A percentile compares a stretch with the other conserved stretches of the same genome.
These are phyloP conservation scores for Phoenix dactylifera DNA, from an alignment of 176 grass and related monocot species.

Conservation along the genomic window DNA sequence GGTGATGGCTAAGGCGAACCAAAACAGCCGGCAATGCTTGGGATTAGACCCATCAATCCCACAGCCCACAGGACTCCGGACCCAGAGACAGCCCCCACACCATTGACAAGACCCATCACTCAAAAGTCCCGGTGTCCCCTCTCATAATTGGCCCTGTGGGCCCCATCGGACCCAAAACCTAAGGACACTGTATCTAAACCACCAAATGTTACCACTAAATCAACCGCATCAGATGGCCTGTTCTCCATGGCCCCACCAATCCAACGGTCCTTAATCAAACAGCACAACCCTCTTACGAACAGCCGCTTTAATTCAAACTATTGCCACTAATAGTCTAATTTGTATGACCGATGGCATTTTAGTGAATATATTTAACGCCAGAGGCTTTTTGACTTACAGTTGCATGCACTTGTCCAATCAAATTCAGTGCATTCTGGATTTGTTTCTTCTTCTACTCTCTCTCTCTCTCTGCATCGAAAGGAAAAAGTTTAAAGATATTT, in stretches of 20 bases:
- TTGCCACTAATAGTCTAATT: too few species aligned
- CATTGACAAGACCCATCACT: background rate
- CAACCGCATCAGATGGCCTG: background rate
- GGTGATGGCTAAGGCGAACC: too few species aligned
- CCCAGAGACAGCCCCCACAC: background rate
- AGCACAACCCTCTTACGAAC: too few species aligned
- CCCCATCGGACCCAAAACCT: too few species aligned
- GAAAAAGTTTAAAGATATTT: too few species aligned
- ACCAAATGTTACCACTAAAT: background rate
- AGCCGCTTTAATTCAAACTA: too few species aligned
- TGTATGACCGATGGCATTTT: background rate
- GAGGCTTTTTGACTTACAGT: too few species aligned
- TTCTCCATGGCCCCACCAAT: background rate
- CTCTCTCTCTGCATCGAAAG: background rate
- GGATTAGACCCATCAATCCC: background rate
- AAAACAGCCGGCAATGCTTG: background rate
- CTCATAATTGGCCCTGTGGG: too few species aligned
- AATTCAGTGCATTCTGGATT: background rate
- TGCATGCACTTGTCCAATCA: slow-evolving; percentile 7
- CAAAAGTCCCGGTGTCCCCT: too few species aligned
- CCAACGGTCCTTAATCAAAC: too few species aligned
- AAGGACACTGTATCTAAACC: background rate
- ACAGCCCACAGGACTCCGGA: background rate
- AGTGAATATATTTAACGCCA: background rate
- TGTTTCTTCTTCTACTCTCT: background rate